phyloP scores from a whole-genome alignment of 805 yeast species.

The Clavispora vitiphila region DNA sequence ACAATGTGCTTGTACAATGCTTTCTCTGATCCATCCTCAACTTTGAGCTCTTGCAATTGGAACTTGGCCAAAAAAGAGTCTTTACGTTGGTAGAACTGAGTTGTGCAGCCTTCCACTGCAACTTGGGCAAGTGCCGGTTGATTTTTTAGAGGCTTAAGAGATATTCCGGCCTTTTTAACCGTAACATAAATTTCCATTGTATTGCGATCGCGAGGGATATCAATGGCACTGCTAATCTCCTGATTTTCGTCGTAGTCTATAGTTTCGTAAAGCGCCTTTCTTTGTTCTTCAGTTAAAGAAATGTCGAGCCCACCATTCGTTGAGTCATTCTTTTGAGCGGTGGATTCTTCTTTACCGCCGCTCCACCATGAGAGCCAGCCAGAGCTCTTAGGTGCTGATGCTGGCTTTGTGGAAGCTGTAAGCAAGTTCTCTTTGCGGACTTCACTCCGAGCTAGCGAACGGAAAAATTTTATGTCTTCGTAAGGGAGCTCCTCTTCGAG shows the following conservation, averaged over 20 bases:
- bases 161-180: slow-evolving; percentile 72
- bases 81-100: slow-evolving; percentile 69
- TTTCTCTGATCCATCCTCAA: slow-evolving; percentile 80
- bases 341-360: slow-evolving; percentile 30
- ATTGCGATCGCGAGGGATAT: slow-evolving; percentile 69
- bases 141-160: slow-evolving; percentile 42
- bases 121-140: slow-evolving; percentile 63
- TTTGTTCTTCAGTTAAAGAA: slow-evolving; percentile 73
- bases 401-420: slow-evolving; percentile 14
- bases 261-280: slow-evolving; percentile 85
- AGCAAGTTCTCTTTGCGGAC: slow-evolving; percentile 49
- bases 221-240: slow-evolving; percentile 40
- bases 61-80: slow-evolving; percentile 71
- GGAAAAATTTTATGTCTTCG: slow-evolving; percentile 80
- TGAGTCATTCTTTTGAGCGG: slow-evolving; percentile 36
- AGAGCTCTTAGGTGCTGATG: slow-evolving; percentile 13
- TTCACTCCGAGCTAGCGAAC: slow-evolving; percentile 72
- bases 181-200: slow-evolving; percentile 63
- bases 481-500: slow-evolving; percentile 59
- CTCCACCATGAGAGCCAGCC: slow-evolving; percentile 78
- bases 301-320: slow-evolving; percentile 25
- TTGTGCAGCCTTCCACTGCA: slow-evolving; percentile 74
- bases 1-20: slow-evolving; percentile 85
- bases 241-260: slow-evolving; percentile 80
- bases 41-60: slow-evolving; percentile 72